Evolutionary conservation across 371 early-diverging fungal genomes (phyloP).

Genomic region (Mucor indicus): DNA sequence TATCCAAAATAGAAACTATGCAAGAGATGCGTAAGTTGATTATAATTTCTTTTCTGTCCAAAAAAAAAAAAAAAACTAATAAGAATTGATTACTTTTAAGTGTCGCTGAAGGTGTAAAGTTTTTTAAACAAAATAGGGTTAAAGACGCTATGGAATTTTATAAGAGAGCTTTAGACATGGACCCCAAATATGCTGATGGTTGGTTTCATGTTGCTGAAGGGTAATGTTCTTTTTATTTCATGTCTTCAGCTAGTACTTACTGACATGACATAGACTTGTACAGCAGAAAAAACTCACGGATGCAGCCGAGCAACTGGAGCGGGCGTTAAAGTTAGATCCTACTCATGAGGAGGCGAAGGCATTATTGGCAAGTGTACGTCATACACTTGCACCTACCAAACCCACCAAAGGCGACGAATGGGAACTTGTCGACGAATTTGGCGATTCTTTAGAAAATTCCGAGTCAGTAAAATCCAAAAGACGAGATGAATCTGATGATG

Average conservation of each 20-base stretch:
- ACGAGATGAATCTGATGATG: neutral
- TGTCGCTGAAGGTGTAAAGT: constrained; percentile 42
- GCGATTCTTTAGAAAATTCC: constrained; percentile 5
- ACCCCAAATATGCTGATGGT: constrained; percentile 48
- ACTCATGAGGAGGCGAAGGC: constrained; percentile 30
- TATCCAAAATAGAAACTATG: constrained; percentile 45
- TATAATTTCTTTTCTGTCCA: too few species aligned
- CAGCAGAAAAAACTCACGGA: constrained; percentile 26
- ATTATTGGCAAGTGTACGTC: constrained; percentile 25
- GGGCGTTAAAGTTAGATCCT: constrained; percentile 31
- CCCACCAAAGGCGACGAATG: constrained; percentile 17
- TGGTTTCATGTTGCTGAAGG: constrained; percentile 46
- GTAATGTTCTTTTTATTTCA: constrained; percentile 11
- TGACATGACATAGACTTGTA: constrained; percentile 18
- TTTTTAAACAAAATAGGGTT: constrained; percentile 19
- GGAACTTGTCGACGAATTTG: constrained; percentile 25
- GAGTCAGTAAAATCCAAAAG: neutral
- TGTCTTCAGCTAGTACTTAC: neutral
- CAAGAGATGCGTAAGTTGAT: constrained; percentile 38
- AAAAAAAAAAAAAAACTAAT: neutral
- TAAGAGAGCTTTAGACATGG: constrained; percentile 50
- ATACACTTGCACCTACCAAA: constrained; percentile 14
- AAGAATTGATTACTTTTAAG: constrained; percentile 4
- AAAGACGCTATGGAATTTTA: constrained; percentile 42
- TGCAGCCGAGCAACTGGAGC: constrained; percentile 33